Conservation (phyloP, 352 stramenopile species). For the Halophytophthora polymorphica region DNA sequence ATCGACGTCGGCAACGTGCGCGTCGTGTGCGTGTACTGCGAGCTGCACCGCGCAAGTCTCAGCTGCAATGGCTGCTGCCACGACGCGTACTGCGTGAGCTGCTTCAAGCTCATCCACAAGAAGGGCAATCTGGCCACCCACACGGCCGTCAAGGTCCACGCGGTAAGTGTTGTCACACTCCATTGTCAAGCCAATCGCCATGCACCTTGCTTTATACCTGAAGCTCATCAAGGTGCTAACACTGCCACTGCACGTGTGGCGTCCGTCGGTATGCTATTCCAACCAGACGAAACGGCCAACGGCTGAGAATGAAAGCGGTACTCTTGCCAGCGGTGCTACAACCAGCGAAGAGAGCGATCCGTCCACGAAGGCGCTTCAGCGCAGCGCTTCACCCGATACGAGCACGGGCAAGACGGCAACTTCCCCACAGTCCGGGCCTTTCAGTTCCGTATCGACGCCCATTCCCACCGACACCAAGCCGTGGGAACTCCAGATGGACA, state of each 20-base stretch:
- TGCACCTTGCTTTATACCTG: not conserved
- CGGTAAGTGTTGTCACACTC: slow-evolving; percentile 13
- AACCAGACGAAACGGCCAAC: slow-evolving; percentile 8
- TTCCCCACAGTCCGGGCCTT: not conserved
- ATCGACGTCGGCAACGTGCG: slow-evolving; percentile 5
- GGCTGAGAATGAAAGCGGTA: slow-evolving; percentile 14
- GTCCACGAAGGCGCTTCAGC: slow-evolving; percentile 19
- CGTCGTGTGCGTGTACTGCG: slow-evolving; percentile 72
- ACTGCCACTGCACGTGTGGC: not conserved
- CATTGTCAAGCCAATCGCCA: too few species aligned
- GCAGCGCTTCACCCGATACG: slow-evolving; percentile 16
- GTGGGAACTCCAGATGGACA: slow-evolving; percentile 86
- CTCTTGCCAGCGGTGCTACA: slow-evolving; percentile 20
- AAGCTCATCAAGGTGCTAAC: not conserved
- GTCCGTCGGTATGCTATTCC: slow-evolving; percentile 3
- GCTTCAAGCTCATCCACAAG: slow-evolving; percentile 88
- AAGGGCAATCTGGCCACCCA: slow-evolving; percentile 79
- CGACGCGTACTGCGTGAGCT: slow-evolving; percentile 82
- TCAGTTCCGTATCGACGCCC: slow-evolving; percentile 5
- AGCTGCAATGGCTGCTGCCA: slow-evolving; percentile 85
- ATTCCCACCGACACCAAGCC: slow-evolving; percentile 36
- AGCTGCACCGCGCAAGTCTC: slow-evolving; percentile 60
- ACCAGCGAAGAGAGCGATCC: slow-evolving; percentile 27
- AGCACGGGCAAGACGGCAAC: slow-evolving; percentile 16
- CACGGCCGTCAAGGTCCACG: slow-evolving; percentile 60